Percentiles rank a stretch among this genome's conserved stretches.
Evolutionary conservation across 495 filamentous ascomycete genomes (phyloP).

Genomic region (Neurospora tetraspora): DNA sequence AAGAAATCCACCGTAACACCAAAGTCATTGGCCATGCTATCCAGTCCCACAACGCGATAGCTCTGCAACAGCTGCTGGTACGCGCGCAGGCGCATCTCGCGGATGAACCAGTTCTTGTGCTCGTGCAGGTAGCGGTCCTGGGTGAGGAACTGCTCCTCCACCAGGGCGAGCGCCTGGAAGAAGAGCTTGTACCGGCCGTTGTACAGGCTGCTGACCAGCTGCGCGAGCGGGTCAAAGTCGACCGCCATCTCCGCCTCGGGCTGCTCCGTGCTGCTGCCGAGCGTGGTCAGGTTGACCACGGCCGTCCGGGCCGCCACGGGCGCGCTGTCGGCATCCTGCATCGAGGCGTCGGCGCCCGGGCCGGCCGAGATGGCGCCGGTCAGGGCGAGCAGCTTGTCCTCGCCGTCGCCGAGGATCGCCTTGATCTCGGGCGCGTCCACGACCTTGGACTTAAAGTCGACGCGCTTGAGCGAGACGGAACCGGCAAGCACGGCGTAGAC

Average conservation of each 20-base stretch:
- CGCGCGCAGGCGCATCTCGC: constrained; percentile 91
- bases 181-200: constrained; percentile 86
- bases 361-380: constrained; percentile 68
- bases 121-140: constrained; percentile 91
- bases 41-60: constrained; percentile 90
- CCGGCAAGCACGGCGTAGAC: constrained; percentile 94
- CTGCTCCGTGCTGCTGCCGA: constrained; percentile 56
- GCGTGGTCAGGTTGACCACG: constrained; percentile 72
- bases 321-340: constrained; percentile 53
- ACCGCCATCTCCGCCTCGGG: constrained; percentile 69
- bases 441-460: constrained; percentile 98
- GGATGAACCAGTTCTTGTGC: constrained; percentile 90
- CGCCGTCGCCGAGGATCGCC: constrained; percentile 82
- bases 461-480: constrained; percentile 85
- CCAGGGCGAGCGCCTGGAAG: constrained; percentile 80
- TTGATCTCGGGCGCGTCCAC: constrained; percentile 97
- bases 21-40: constrained; percentile 93
- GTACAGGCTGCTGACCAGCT: constrained; percentile 84
- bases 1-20: constrained; percentile 92
- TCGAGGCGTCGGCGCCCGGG: constrained; percentile 70
- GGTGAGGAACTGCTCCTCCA: constrained; percentile 87
- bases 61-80: constrained; percentile 97
- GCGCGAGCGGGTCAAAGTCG: constrained; percentile 72
- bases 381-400: constrained; percentile 74
- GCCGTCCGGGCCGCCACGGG: constrained; percentile 50